Evolutionary conservation across 2,329 filamentous ascomycete genomes (phyloP), one percentile per base, ranked within the genome.

Genomic region (Trichoderma semiorbis): DNA sequence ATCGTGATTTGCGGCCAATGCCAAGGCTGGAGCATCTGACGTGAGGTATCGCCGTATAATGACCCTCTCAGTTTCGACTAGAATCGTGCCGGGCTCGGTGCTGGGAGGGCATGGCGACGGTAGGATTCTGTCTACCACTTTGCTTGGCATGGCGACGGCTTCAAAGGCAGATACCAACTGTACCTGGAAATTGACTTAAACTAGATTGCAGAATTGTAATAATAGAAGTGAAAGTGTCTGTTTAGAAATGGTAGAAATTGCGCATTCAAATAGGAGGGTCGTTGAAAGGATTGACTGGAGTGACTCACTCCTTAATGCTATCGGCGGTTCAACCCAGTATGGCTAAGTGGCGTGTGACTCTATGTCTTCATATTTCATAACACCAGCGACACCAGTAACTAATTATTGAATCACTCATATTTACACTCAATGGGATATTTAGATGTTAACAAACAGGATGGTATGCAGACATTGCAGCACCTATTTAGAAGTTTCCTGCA

Each of bases 11-110:
- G 78, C 84, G 1, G 78, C 79, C 4, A 69, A 69, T 5, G 81
- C 75, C 39, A 84, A 63, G 24, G 77, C 73, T 5, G 76, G 73
- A 5, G 82, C 83, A 74, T 88, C 86, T 2, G 78, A 76, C 6
- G 71, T 72, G 30, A 77, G 73, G 72, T 79, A 83, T 34, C 82
- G 82, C 7, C 86, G 84, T 69, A 87, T 77, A 69, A 83, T 77
- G 75, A 81, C 76, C 8, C 80, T 75, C 21, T 78, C 75, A 0
- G 80, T 81, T 71, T 80, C 78, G 8, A 81, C 34, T 16, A 81
- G 74, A 30, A 79, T 28, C 12, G 79, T 76, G 16, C 79, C 79
- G 1, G 75, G 76, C 26, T 78, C 77, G 28, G 74, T 69, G 70
- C 74, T 78, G 3, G 77, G 78, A 8, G 72, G 72, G 21, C 43